Base-by-base conservation (phyloP, 495 filamentous ascomycete species). In the Jackrogersella multiformis region DNA sequence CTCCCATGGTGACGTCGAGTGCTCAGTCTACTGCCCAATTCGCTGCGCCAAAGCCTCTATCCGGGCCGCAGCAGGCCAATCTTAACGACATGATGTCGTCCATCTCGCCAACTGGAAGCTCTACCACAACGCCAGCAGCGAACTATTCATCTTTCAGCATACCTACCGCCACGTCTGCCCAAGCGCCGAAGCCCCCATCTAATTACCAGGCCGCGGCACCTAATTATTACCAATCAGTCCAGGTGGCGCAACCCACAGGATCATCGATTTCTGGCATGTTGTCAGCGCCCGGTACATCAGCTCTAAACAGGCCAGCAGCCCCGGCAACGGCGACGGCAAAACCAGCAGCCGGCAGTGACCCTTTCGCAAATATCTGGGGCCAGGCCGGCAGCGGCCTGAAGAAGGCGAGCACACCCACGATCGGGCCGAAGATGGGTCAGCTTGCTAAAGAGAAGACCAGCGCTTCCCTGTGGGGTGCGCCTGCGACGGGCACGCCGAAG, bases 361-460 rank as follows among this genome's bases (percentile, higher is more conserved):
- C 91, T 0, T 99, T 99, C 56, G 92, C 91, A 8, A 89, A 88
- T 6, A 83, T 99, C 20, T 96, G 95, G 88, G 89, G 85, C 24
- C 83, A 89, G 48, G 89, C 92, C 24, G 92, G 90, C 48, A 86
- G 84, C 10, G 91, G 92, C 35, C 81, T 94, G 48, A 92, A 93
- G 80, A 99, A 97, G 79, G 79, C 84, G 21, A 82, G 78, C 38
- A 86, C 88, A 2, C 79, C 82, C 10, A 80, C 79, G 4, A 76
- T 85, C 1, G 87, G 84, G 60, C 91, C 90, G 64, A 90, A 92
- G 6, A 86, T 99, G 66, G 93, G 92, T 18, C 92, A 94, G 73
- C 90, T 99, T 80, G 94, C 93, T 41, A 97, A 97, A 81, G 91
- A 97, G 76, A 97, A 97, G 81, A 92, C 92, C 36, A 93, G 88